A percentile compares a stretch with the other conserved stretches of the same genome.
Evolutionary conservation across 129 eudicot species (phyloP).

Genomic region (Chrysanthemum lavandulifolium): DNA sequence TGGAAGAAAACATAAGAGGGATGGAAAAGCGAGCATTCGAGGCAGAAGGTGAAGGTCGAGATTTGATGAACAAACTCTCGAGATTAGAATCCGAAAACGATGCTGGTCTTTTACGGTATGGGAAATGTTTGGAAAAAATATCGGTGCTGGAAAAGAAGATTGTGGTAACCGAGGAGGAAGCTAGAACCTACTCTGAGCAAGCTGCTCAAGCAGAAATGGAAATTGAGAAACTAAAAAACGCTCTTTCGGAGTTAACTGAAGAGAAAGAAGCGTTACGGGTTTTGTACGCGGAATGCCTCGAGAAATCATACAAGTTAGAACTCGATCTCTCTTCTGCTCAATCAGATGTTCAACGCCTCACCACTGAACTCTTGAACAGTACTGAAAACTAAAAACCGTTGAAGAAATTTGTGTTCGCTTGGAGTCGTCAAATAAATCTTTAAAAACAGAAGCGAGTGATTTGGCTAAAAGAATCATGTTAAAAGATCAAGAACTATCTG

Average conservation of each 20-base stretch:
- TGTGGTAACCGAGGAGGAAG: slow-evolving; percentile 41
- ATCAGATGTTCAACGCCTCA: slow-evolving; percentile 62
- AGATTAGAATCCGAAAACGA: slow-evolving; percentile 67
- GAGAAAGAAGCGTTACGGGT: slow-evolving; percentile 63
- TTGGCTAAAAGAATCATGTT: slow-evolving; percentile 54
- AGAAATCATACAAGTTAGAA: slow-evolving; percentile 64
- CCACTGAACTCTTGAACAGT: slow-evolving; percentile 39
- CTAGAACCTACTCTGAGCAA: slow-evolving; percentile 37
- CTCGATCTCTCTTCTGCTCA: slow-evolving; percentile 48
- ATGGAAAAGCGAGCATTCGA: slow-evolving; percentile 34
- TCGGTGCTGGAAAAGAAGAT: slow-evolving; percentile 56
- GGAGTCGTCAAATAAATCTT: slow-evolving; percentile 60
- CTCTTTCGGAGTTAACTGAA: slow-evolving; percentile 46
- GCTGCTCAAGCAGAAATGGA: slow-evolving; percentile 62
- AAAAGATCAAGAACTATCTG: slow-evolving; percentile 67
- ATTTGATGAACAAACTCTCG: slow-evolving; percentile 42
- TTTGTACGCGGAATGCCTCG: slow-evolving; percentile 58
- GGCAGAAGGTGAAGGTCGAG: slow-evolving; percentile 44
- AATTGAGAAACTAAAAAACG: slow-evolving; percentile 47
- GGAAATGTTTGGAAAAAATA: slow-evolving; percentile 57
- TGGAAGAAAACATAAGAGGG: slow-evolving; percentile 51
- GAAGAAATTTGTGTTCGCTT: slow-evolving; percentile 60
- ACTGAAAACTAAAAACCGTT: slow-evolving; percentile 46
- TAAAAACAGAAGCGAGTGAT: slow-evolving; percentile 66
- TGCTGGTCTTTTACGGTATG: slow-evolving; percentile 47